Evolutionary conservation across 352 stramenopile species (phyloP).

Genomic region (Phytophthora agathidicida): DNA sequence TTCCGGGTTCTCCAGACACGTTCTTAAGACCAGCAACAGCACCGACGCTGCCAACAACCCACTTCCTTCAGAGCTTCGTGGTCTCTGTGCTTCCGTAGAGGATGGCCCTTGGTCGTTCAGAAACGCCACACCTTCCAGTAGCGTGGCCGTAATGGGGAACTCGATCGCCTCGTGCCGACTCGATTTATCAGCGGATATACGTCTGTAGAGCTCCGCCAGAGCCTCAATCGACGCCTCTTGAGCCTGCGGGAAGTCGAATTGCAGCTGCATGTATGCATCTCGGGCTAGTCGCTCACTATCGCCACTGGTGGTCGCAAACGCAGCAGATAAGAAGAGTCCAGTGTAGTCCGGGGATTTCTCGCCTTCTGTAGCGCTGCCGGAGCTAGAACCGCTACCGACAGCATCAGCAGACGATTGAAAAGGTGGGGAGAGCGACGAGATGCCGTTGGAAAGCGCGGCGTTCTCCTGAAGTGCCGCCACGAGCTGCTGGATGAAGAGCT

Average conservation of each 20-base stretch:
- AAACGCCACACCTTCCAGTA: conserved; percentile 54
- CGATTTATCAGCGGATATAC: conserved; percentile 23
- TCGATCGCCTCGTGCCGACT: background rate
- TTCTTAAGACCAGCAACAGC: conserved; percentile 46
- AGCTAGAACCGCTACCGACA: conserved; percentile 9
- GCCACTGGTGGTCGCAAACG: background rate
- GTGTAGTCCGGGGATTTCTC: conserved; percentile 24
- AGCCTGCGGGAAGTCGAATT: conserved; percentile 64
- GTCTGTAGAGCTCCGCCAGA: conserved; percentile 49
- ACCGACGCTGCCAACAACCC: conserved; percentile 48
- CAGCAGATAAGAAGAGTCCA: conserved; percentile 22
- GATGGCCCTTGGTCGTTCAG: conserved; percentile 39
- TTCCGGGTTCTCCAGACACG: conserved; percentile 35
- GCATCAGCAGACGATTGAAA: background rate
- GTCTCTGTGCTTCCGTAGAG: conserved; percentile 8
- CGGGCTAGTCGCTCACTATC: conserved; percentile 27
- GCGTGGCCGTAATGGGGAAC: conserved; percentile 42
- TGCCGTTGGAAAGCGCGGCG: conserved; percentile 16
- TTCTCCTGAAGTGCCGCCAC: conserved; percentile 65
- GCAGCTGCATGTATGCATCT: conserved; percentile 50
- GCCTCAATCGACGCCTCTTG: conserved; percentile 42
- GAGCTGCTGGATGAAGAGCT: conserved; percentile 61
- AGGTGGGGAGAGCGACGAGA: background rate
- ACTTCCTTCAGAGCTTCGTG: conserved; percentile 39
- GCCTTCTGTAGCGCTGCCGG: conserved; percentile 15